Evolutionary conservation across 2,329 filamentous ascomycete genomes (phyloP).

Genomic region (Elsinoe necatrix): DNA sequence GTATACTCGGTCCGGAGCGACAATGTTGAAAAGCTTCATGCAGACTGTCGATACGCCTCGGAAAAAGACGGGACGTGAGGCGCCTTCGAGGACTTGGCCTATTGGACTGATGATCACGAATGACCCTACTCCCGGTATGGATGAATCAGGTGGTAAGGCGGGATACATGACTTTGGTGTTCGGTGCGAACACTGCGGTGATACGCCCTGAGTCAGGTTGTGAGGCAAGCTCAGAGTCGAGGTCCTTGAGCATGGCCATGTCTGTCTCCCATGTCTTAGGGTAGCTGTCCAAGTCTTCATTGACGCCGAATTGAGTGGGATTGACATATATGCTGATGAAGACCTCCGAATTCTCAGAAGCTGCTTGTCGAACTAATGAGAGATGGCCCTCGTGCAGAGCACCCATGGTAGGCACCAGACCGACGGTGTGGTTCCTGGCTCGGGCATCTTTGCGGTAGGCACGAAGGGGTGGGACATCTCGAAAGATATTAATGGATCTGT

Average conservation of each 20-base stretch:
- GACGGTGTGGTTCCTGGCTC: conserved; percentile 60
- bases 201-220: conserved; percentile 45
- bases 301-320: conserved; percentile 90
- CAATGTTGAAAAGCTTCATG: conserved; percentile 85
- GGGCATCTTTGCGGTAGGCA: conserved; percentile 57
- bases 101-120: conserved; percentile 90
- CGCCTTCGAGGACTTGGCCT: conserved; percentile 71
- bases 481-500: conserved; percentile 57
- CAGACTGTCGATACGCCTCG: conserved; percentile 92
- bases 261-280: conserved; percentile 78
- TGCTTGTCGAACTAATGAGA: conserved; percentile 75
- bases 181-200: conserved; percentile 81
- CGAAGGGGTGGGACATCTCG: conserved; percentile 66
- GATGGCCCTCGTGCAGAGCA: conserved; percentile 84
- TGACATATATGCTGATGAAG: conserved; percentile 88
- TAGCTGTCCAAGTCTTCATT: conserved; percentile 84
- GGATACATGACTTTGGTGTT: conserved; percentile 82
- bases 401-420: conserved; percentile 96
- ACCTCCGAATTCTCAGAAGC: conserved; percentile 78
- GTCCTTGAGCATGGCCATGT: conserved; percentile 56
- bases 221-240: conserved; percentile 65
- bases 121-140: conserved; percentile 67
- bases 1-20: conserved; percentile 69
- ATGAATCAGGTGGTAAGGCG: conserved; percentile 61
- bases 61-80: conserved; percentile 86